Evolutionary conservation across 768 basidiomycete species (phyloP).

Genomic region (Plicaturopsis crispa): DNA sequence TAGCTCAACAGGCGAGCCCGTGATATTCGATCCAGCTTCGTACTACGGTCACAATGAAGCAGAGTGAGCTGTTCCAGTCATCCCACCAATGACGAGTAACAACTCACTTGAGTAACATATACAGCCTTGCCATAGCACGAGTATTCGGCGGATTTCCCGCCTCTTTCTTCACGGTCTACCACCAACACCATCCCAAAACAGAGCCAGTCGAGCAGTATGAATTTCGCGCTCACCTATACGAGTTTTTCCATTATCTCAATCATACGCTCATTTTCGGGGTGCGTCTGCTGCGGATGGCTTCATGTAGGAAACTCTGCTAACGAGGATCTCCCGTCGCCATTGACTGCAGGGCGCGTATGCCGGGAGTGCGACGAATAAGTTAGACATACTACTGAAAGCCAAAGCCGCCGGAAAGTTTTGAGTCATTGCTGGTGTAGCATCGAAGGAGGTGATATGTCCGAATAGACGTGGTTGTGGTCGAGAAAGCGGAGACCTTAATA

Average conservation of each 20-base stretch:
- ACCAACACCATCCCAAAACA: conserved; percentile 52
- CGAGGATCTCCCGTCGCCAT: too few species aligned
- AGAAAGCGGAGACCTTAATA: too few species aligned
- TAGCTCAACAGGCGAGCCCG: conserved; percentile 40
- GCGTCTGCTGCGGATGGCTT: too few species aligned
- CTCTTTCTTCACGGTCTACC: conserved; percentile 60
- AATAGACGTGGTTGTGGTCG: too few species aligned
- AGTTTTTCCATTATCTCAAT: conserved; percentile 77
- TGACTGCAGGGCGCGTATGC: conserved; percentile 40
- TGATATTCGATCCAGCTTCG: conserved; percentile 75
- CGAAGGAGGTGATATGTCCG: too few species aligned
- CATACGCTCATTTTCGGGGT: conserved; percentile 78
- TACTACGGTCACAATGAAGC: conserved; percentile 79
- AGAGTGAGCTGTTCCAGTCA: conserved; percentile 42
- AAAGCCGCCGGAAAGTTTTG: background rate
- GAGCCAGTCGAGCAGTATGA: conserved; percentile 60
- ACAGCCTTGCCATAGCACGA: conserved; percentile 66
- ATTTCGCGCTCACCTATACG: conserved; percentile 60
- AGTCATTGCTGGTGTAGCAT: too few species aligned
- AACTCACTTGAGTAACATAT: background rate
- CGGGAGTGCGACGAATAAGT: conserved; percentile 41
- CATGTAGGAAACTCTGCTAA: too few species aligned
- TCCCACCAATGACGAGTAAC: background rate
- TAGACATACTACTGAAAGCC: conserved; percentile 12
- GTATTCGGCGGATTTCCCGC: conserved; percentile 73